phyloP scores from a whole-genome alignment of 1,139 yeast genomes.

The Saccharomyces hybrid region DNA sequence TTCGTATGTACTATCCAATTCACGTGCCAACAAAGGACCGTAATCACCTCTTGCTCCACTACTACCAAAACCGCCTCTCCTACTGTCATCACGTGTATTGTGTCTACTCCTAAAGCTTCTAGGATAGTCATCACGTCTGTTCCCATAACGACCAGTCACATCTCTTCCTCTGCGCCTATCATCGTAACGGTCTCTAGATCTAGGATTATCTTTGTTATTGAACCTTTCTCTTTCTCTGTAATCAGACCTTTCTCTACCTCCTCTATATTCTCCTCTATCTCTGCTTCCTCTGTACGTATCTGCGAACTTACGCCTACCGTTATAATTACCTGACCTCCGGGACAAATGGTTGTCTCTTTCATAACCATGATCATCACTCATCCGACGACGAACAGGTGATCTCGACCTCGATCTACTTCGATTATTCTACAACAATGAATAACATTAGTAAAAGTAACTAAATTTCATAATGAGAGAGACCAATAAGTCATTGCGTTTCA shows the following conservation, averaged over 20 bases:
- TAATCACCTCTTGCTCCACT: conserved; percentile 19
- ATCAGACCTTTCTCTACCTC: conserved; percentile 13
- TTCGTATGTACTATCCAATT: conserved; percentile 29
- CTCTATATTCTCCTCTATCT: conserved; percentile 24
- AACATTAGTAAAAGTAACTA: neutral
- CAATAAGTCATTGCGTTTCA: neutral
- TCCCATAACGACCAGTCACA: conserved; percentile 20
- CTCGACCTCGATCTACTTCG: conserved; percentile 7
- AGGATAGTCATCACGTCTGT: neutral
- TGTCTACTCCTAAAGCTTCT: conserved; percentile 24
- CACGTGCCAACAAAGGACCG: conserved; percentile 27
- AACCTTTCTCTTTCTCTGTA: conserved; percentile 16
- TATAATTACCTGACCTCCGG: neutral
- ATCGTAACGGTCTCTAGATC: conserved; percentile 9
- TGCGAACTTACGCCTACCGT: neutral
- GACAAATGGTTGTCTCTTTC: conserved; percentile 1
- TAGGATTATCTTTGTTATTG: conserved; percentile 20
- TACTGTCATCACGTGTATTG: conserved; percentile 18
- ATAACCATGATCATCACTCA: neutral
- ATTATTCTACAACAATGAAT: neutral
- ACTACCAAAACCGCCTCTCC: conserved; percentile 27
- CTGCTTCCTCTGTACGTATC: conserved; percentile 13
- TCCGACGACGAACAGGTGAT: conserved; percentile 8
- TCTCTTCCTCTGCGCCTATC: conserved; percentile 21
- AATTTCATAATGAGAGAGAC: neutral